Evolutionary conservation across 768 basidiomycete genomes (phyloP).

Genomic region (Tricholoma sp.): DNA sequence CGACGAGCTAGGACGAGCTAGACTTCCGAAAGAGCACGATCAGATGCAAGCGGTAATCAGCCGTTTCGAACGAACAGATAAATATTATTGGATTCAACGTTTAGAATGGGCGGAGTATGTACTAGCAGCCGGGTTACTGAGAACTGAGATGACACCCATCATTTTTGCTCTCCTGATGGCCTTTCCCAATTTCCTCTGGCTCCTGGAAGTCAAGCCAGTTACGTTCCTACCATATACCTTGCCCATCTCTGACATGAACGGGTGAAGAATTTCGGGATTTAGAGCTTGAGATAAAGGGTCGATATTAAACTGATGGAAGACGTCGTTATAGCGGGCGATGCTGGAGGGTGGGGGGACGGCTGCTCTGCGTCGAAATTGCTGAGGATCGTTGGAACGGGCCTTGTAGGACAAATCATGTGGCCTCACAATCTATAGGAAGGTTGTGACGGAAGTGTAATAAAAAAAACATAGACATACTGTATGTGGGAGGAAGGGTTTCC

Average conservation of each 20-base stretch:
- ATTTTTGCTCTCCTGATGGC: conserved; percentile 85
- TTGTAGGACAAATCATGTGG: conserved; percentile 26
- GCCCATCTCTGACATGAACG: conserved; percentile 70
- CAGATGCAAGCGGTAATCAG: neutral
- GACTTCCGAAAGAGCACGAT: no score
- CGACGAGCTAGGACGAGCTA: no score
- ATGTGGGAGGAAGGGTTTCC: conserved; percentile 17
- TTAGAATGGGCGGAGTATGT: neutral
- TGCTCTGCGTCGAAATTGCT: conserved; percentile 22
- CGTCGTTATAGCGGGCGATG: conserved; percentile 54
- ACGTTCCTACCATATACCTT: conserved; percentile 68
- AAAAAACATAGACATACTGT: conserved; percentile 13
- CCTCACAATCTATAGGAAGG: conserved; percentile 11
- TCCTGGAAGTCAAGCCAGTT: conserved; percentile 73
- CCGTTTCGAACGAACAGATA: no score
- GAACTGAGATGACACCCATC: conserved; percentile 80
- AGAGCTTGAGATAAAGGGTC: conserved; percentile 69
- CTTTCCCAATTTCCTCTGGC: conserved; percentile 74
- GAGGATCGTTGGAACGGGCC: conserved; percentile 19
- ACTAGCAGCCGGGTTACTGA: conserved; percentile 24
- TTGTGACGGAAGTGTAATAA: neutral
- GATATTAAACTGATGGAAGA: conserved; percentile 66
- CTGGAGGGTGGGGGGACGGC: conserved; percentile 52
- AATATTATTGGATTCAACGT: neutral
- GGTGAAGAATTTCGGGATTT: conserved; percentile 53